Evolutionary conservation across 225 moss, liverwort and hornwort species (phyloP).

Genomic region (Lunularia cruciata): DNA sequence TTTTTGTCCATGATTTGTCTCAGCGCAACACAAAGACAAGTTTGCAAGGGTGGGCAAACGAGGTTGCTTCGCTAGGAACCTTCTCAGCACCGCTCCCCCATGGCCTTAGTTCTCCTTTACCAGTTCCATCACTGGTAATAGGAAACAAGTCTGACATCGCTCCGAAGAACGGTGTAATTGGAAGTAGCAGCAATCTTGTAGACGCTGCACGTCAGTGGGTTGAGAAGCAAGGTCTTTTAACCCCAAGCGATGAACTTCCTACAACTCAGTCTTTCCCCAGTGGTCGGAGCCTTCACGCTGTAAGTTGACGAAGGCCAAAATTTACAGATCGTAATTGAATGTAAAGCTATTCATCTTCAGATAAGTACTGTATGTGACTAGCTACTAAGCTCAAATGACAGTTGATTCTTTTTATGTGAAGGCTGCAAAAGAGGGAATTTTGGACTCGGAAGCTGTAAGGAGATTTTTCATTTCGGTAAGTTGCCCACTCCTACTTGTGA

Average conservation of each 20-base stretch:
- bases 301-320: slow-evolving; percentile 26
- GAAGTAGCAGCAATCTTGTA: slow-evolving; percentile 50
- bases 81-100: slow-evolving; percentile 47
- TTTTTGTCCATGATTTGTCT: slow-evolving; percentile 53
- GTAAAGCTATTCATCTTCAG: neutral
- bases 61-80: slow-evolving; percentile 40
- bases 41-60: slow-evolving; percentile 45
- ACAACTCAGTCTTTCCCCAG: slow-evolving; percentile 37
- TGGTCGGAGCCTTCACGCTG: slow-evolving; percentile 40
- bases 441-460: slow-evolving; percentile 44
- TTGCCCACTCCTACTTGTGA: neutral
- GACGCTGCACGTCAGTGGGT: slow-evolving; percentile 56
- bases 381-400: slow-evolving; percentile 3
- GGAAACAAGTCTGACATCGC: slow-evolving; percentile 48
- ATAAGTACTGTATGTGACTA: neutral
- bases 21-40: slow-evolving; percentile 44
- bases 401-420: slow-evolving; percentile 21
- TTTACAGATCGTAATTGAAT: neutral
- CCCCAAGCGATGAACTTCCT: slow-evolving; percentile 48
- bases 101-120: slow-evolving; percentile 27
- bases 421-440: slow-evolving; percentile 47
- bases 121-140: slow-evolving; percentile 45
- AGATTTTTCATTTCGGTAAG: slow-evolving; percentile 48
- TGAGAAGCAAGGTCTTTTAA: slow-evolving; percentile 47
- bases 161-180: slow-evolving; percentile 31